Percentiles rank a stretch among this genome's conserved stretches.
Conservation (phyloP, 108 stramenopile species). For the Halocafeteria seosinensis region DNA sequence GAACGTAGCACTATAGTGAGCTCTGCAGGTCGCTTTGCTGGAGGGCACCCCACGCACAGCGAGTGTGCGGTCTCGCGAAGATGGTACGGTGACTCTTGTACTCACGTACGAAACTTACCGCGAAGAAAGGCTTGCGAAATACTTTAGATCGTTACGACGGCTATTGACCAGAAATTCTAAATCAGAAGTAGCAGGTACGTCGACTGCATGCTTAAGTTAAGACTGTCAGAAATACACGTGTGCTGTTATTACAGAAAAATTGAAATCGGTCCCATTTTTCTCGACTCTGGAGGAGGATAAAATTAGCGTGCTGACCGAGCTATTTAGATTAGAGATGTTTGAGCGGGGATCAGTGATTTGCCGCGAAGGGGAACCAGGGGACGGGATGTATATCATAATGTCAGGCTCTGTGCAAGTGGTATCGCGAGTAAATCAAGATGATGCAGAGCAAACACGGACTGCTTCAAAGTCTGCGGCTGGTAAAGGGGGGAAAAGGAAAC, state of each 20-base stretch:
- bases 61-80: neutral
- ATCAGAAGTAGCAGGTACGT: neutral
- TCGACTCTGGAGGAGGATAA: neutral
- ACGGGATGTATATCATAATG: neutral
- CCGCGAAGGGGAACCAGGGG: neutral
- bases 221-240: too few relatives aligned
- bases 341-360: neutral
- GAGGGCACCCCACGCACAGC: neutral
- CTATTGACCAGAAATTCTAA: neutral
- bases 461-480: too few relatives aligned
- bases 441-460: neutral
- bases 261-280: neutral
- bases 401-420: neutral
- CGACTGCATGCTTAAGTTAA: too few relatives aligned
- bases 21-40: too few relatives aligned
- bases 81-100: neutral
- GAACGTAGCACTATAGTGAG: too few relatives aligned
- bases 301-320: neutral
- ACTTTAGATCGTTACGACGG: neutral
- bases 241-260: neutral
- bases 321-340: neutral
- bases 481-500: neutral
- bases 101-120: neutral
- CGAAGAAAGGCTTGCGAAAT: neutral
- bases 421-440: neutral